A percentile compares a stretch with the other conserved stretches of the same genome.
phyloP scores from a whole-genome alignment of 768 basidiomycete species.

The Kwoniella shandongensis region DNA sequence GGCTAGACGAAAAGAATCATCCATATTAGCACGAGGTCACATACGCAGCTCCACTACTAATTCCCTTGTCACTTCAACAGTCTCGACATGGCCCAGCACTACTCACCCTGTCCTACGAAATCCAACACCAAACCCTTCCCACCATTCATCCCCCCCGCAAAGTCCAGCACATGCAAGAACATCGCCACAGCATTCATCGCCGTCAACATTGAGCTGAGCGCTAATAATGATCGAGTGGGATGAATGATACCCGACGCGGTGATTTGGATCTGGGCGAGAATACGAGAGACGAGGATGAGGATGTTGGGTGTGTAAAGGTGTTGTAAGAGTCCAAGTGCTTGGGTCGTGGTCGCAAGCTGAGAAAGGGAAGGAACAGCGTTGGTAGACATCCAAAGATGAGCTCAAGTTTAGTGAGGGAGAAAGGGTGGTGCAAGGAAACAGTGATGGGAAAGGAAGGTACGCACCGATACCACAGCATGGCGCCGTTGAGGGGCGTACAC shows the following conservation, averaged over 20 bases:
- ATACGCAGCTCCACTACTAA: no score
- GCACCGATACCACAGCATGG: conserved; percentile 41
- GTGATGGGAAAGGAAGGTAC: conserved; percentile 1
- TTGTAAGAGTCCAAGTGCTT: conserved; percentile 35
- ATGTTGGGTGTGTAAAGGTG: conserved; percentile 41
- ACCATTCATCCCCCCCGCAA: conserved; percentile 24
- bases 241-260: conserved; percentile 29
- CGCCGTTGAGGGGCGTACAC: conserved; percentile 45
- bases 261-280: conserved; percentile 37
- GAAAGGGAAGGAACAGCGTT: background rate
- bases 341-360: conserved; percentile 32
- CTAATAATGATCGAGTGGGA: conserved; percentile 31
- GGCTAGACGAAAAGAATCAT: conserved; percentile 14
- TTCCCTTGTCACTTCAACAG: no score
- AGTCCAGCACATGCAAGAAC: conserved; percentile 37
- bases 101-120: conserved; percentile 45
- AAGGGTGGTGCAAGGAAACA: background rate
- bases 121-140: conserved; percentile 40
- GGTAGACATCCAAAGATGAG: no score
- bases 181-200: conserved; percentile 28
- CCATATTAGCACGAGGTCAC: background rate
- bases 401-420: background rate
- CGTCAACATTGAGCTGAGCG: conserved; percentile 29
- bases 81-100: no score
- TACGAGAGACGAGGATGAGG: conserved; percentile 35